A percentile compares a stretch with the other conserved stretches of the same genome.
Conservation (phyloP, 164 flowering plant species). For the Chloranthus sessilifolius region DNA sequence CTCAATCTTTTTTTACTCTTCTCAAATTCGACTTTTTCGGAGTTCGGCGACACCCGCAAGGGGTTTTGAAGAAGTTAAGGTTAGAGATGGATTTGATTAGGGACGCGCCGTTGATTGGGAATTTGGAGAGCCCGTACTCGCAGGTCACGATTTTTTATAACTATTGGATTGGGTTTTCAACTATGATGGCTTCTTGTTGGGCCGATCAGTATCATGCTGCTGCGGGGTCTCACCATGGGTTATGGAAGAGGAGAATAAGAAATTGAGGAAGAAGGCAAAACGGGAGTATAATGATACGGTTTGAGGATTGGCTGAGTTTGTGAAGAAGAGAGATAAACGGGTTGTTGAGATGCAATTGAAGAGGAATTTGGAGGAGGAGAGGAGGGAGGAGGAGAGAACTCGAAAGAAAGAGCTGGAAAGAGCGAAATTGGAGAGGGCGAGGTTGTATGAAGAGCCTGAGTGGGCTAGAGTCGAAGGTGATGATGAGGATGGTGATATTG, state of each 20-base stretch:
- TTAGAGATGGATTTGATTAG: constrained; percentile 39
- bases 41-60: constrained; percentile 45
- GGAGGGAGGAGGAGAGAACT: constrained; percentile 46
- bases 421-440: constrained; percentile 61
- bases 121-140: constrained; percentile 55
- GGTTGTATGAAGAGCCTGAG: constrained; percentile 68
- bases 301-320: constrained; percentile 82
- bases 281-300: constrained; percentile 88
- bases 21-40: constrained; percentile 69
- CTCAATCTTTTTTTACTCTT: constrained; percentile 47
- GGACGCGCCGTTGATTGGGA: constrained; percentile 83
- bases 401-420: constrained; percentile 57
- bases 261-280: constrained; percentile 80
- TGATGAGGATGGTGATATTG: constrained; percentile 26
- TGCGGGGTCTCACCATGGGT: constrained; percentile 57
- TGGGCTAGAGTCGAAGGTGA: constrained; percentile 61
- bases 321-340: constrained; percentile 94
- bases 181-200: constrained; percentile 87
- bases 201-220: constrained; percentile 62
- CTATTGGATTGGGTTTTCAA: constrained; percentile 76
- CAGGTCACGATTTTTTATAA: constrained; percentile 84
- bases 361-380: constrained; percentile 66
- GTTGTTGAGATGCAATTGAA: constrained; percentile 77
- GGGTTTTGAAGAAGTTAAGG: constrained; percentile 68
- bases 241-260: constrained; percentile 94